Percentiles rank a stretch among this genome's conserved stretches.
Evolutionary conservation across 2,329 filamentous ascomycete species (phyloP).

Genomic region (Shiraia sp.): DNA sequence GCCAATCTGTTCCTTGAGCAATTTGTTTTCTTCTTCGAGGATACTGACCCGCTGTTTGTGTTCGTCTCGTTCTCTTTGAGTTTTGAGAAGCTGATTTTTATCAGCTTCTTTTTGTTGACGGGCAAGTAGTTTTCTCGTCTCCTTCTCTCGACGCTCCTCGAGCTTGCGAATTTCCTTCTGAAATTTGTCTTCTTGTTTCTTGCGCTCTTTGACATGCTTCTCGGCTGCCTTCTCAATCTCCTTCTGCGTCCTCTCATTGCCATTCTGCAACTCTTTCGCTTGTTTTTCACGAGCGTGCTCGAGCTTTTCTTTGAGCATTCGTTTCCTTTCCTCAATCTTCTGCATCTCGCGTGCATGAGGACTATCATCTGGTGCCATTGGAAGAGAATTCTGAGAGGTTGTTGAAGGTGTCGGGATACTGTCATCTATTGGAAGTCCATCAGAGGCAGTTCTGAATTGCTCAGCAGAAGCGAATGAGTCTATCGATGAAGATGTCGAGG

Average conservation of each 20-base stretch:
- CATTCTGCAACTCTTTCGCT: constrained; percentile 31
- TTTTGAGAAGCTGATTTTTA: constrained; percentile 50
- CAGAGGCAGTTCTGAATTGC: constrained; percentile 45
- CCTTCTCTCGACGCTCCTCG: constrained; percentile 67
- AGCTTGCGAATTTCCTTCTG: constrained; percentile 61
- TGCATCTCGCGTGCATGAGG: constrained; percentile 58
- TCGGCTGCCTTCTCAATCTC: constrained; percentile 65
- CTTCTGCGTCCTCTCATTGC: constrained; percentile 46
- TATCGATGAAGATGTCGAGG: constrained; percentile 26
- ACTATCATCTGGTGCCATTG: constrained; percentile 14
- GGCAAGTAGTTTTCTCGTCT: constrained; percentile 67
- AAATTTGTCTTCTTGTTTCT: constrained; percentile 49
- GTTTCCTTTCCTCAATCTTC: constrained; percentile 63
- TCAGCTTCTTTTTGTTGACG: constrained; percentile 65
- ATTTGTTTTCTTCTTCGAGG: constrained; percentile 54
- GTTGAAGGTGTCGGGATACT: constrained; percentile 32
- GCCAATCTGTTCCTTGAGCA: constrained; percentile 56
- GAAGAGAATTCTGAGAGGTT: constrained; percentile 26
- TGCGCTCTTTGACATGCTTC: constrained; percentile 63
- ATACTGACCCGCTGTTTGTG: constrained; percentile 50
- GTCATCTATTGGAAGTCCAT: constrained; percentile 29
- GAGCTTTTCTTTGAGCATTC: constrained; percentile 64
- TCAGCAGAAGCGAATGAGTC: constrained; percentile 50
- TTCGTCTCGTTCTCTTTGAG: constrained; percentile 55
- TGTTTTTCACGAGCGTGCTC: constrained; percentile 60